phyloP scores from a whole-genome alignment of 1,284 basidiomycete species.

The Blastosporella zonata region DNA sequence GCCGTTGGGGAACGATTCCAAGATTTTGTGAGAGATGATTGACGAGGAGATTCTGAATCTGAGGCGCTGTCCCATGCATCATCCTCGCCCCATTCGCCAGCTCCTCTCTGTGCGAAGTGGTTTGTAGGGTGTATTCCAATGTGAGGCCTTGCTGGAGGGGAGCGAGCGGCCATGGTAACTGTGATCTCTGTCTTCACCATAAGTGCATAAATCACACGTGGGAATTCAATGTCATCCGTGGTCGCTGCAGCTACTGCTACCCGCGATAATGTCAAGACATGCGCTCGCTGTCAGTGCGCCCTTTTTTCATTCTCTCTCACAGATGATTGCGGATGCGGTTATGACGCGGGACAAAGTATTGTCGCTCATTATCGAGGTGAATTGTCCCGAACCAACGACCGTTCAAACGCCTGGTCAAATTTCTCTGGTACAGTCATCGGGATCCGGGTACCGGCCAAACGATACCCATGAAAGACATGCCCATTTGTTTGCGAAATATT shows the following conservation, averaged over 20 bases:
- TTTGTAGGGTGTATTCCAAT: slow-evolving; percentile 58
- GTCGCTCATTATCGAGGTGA: slow-evolving; percentile 18
- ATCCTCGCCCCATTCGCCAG: slow-evolving; percentile 75
- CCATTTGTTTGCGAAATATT: slow-evolving; percentile 18
- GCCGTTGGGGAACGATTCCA: slow-evolving; percentile 47
- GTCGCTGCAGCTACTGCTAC: slow-evolving; percentile 27
- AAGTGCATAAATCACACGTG: slow-evolving; percentile 15
- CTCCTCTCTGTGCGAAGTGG: slow-evolving; percentile 43
- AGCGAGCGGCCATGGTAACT: slow-evolving; percentile 54
- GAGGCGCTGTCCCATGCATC: slow-evolving; percentile 89
- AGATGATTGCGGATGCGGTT: slow-evolving; percentile 28
- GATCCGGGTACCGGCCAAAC: slow-evolving; percentile 4
- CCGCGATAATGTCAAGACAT: slow-evolving; percentile 28
- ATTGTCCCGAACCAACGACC: slow-evolving; percentile 16
- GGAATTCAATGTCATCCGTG: slow-evolving; percentile 14
- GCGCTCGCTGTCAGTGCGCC: slow-evolving; percentile 28
- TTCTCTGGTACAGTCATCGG: slow-evolving; percentile 25
- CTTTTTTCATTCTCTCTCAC: background rate
- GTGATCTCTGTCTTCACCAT: slow-evolving; percentile 10
- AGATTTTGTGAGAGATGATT: slow-evolving; percentile 43
- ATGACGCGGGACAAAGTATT: slow-evolving; percentile 26
- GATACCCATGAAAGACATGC: slow-evolving; percentile 3
- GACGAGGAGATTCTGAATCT: slow-evolving; percentile 70
- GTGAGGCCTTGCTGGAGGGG: slow-evolving; percentile 76
- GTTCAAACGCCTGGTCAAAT: slow-evolving; percentile 24